Conservation (phyloP, 1,139 yeast genomes). For the Eremothecium sinecaudum region DNA sequence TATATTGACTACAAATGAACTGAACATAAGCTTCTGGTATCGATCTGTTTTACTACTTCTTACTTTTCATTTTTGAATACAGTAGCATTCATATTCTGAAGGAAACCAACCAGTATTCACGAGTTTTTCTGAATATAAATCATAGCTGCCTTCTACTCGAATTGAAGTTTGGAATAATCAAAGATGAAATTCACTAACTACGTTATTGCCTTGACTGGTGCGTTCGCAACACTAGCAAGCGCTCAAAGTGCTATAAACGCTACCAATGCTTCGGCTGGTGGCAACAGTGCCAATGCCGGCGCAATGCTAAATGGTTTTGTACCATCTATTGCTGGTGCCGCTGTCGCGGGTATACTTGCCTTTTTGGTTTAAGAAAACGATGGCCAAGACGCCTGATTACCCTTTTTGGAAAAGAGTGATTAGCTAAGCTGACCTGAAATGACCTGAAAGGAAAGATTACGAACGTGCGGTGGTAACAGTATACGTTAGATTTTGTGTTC, state of each 20-base stretch:
- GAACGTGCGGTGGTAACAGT: too few relatives aligned
- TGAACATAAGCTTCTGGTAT: neutral
- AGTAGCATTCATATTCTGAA: conserved; percentile 3
- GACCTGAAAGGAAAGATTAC: too few relatives aligned
- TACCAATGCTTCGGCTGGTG: conserved; percentile 8
- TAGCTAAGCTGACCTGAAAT: too few relatives aligned
- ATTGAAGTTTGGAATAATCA: conserved; percentile 1
- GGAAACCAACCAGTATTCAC: conserved; percentile 3
- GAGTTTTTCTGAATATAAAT: conserved; percentile 2
- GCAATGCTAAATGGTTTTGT: conserved; percentile 13
- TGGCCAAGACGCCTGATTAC: too few relatives aligned
- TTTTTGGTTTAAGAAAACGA: conserved; percentile 20
- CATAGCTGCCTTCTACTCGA: neutral
- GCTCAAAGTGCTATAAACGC: conserved; percentile 7
- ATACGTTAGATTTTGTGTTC: too few relatives aligned
- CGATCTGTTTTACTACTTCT: neutral
- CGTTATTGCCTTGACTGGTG: conserved; percentile 17
- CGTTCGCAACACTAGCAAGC: conserved; percentile 14
- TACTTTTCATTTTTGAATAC: neutral
- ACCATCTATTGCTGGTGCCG: conserved; percentile 21
- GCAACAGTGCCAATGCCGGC: conserved; percentile 11
- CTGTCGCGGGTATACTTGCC: conserved; percentile 26
- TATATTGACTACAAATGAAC: conserved; percentile 5
- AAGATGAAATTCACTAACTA: conserved; percentile 21
- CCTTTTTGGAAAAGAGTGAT: neutral